These are phyloP conservation scores for Madurella fahalii DNA, from an alignment of 2,329 filamentous ascomycete species.

Conservation along the genomic window DNA sequence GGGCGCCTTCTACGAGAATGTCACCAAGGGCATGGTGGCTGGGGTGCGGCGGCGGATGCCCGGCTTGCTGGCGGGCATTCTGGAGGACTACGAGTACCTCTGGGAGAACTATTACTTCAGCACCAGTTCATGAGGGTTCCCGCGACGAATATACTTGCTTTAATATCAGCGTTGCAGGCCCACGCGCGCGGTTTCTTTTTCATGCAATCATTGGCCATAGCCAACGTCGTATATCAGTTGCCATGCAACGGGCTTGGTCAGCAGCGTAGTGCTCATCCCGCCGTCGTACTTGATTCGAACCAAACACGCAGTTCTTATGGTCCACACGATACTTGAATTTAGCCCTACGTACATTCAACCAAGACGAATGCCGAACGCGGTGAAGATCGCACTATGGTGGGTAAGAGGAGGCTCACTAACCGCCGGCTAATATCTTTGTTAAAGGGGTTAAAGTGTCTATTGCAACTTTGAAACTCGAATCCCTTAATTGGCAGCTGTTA, in stretches of 20 bases:
- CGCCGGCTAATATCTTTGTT: not conserved
- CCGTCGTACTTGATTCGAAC: not conserved
- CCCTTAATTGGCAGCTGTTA: not conserved
- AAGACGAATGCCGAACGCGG: not conserved
- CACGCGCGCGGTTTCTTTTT: too few species aligned
- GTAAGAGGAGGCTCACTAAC: not conserved
- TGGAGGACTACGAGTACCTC: constrained; percentile 95
- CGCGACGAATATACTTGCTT: not conserved
- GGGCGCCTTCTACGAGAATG: constrained; percentile 92
- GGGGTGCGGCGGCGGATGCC: constrained; percentile 74
- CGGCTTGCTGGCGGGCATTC: constrained; percentile 74
- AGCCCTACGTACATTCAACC: not conserved
- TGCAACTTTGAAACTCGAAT: not conserved
- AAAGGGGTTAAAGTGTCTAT: not conserved
- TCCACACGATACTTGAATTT: not conserved
- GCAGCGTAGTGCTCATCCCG: not conserved
- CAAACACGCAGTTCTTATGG: not conserved
- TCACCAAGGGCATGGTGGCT: constrained; percentile 71
- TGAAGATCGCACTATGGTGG: not conserved
- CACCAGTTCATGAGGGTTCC: constrained; percentile 40
- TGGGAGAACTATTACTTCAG: constrained; percentile 98
- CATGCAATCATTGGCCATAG: not conserved
- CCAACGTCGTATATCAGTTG: not conserved
- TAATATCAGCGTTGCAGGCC: too few species aligned
- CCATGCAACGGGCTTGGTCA: not conserved